Percentiles rank a stretch among this genome's conserved stretches.
Conservation (phyloP, 2,329 filamentous ascomycete species). For the Alternaria infectoria region DNA sequence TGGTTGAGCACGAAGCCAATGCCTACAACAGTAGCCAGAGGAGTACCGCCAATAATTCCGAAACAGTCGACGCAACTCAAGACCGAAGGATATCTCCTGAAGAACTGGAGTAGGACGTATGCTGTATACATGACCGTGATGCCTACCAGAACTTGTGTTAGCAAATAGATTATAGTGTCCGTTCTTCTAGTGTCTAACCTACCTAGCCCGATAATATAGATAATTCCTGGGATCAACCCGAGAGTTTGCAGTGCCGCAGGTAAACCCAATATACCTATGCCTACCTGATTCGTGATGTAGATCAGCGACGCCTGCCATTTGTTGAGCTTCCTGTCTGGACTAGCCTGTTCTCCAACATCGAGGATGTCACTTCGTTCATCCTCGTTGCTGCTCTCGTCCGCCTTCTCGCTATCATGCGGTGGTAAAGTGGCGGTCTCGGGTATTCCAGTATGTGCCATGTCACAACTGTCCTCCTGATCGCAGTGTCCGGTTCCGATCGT, state of each 20-base stretch:
- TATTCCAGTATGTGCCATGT: not conserved
- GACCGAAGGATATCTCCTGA: constrained; percentile 13
- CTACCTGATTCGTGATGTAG: constrained; percentile 25
- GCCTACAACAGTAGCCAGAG: constrained; percentile 7
- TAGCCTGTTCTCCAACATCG: not conserved
- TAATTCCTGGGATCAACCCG: constrained; percentile 22
- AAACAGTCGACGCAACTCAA: constrained; percentile 11
- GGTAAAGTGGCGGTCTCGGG: not conserved
- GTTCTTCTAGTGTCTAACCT: not conserved
- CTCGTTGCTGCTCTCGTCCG: not conserved
- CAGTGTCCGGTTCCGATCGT: not conserved
- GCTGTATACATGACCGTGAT: constrained; percentile 17
- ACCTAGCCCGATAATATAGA: constrained; percentile 13
- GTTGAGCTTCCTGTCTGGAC: not conserved
- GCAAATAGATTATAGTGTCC: not conserved
- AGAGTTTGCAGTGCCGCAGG: constrained; percentile 25
- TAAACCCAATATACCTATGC: constrained; percentile 24
- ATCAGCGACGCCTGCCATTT: constrained; percentile 13
- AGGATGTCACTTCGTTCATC: not conserved
- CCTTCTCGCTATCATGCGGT: not conserved
- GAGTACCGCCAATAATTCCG: constrained; percentile 8
- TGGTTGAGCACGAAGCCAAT: constrained; percentile 16
- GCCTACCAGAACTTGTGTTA: not conserved
- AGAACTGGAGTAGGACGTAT: constrained; percentile 23
- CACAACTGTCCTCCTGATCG: not conserved